These are phyloP conservation scores for Diplodia scrobiculata DNA, from an alignment of 2,329 filamentous ascomycete genomes.

Conservation along the genomic window DNA sequence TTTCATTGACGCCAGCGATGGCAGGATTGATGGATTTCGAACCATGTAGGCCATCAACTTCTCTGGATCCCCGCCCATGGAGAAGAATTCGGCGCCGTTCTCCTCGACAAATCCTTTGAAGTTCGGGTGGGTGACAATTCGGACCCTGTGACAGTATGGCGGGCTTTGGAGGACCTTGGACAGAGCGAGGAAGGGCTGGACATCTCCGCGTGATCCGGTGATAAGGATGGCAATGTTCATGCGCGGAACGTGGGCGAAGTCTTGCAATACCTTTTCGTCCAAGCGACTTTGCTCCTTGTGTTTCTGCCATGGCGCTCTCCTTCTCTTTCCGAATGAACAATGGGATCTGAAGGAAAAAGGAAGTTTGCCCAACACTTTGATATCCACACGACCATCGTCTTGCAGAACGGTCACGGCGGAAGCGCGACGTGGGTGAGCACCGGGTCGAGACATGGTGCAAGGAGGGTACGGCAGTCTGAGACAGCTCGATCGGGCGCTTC, in stretches of 20 bases:
- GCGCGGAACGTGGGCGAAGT: constrained; percentile 9
- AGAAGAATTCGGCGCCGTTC: constrained; percentile 78
- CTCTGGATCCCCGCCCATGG: constrained; percentile 74
- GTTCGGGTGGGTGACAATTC: constrained; percentile 75
- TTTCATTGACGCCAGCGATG: constrained; percentile 69
- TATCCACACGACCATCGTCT: constrained; percentile 6
- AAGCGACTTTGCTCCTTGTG: neutral
- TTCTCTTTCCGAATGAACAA: neutral
- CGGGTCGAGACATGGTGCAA: neutral
- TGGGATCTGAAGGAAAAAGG: neutral
- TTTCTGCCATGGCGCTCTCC: no score
- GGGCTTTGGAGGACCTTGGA: constrained; percentile 70
- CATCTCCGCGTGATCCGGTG: constrained; percentile 77
- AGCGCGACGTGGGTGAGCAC: neutral
- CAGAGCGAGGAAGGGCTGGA: constrained; percentile 76
- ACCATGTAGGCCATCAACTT: constrained; percentile 90
- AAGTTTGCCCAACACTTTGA: constrained; percentile 8
- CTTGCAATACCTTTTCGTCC: neutral
- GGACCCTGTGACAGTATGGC: constrained; percentile 68
- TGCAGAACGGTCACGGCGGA: neutral
- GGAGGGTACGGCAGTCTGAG: neutral
- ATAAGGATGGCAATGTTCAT: constrained; percentile 83
- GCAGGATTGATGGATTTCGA: constrained; percentile 77
- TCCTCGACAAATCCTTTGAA: constrained; percentile 76
- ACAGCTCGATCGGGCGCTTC: neutral